Percentiles rank a stretch among this genome's conserved stretches.
These are phyloP conservation scores for Colletotrichum sp. DNA, from an alignment of 2,329 filamentous ascomycete species.

Conservation along the genomic window DNA sequence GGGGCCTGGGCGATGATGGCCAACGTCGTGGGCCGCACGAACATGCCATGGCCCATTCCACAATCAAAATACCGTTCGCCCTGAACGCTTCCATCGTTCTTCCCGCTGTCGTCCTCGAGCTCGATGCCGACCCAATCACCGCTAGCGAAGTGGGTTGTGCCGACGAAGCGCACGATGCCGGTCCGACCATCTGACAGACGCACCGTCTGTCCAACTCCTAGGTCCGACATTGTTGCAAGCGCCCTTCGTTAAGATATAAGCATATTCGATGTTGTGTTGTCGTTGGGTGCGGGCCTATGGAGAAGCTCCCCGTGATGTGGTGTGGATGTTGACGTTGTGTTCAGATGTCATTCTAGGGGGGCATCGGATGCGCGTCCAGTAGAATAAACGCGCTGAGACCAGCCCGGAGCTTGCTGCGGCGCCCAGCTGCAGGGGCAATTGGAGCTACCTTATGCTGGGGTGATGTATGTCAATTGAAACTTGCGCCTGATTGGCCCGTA, in stretches of 20 bases:
- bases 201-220: constrained; percentile 74
- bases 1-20: constrained; percentile 59
- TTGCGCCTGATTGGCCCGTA: background rate
- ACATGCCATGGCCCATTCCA: constrained; percentile 78
- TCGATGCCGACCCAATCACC: constrained; percentile 93
- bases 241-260: constrained; percentile 2
- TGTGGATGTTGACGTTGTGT: constrained; percentile 5
- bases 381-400: constrained; percentile 16
- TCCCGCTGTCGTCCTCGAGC: constrained; percentile 80
- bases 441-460: background rate
- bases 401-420: background rate
- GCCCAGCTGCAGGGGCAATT: background rate
- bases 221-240: constrained; percentile 56
- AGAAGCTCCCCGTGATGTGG: constrained; percentile 3
- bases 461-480: background rate
- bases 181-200: constrained; percentile 79
- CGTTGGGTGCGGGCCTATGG: background rate
- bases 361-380: constrained; percentile 10
- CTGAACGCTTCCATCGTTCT: constrained; percentile 93
- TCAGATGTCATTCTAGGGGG: constrained; percentile 14
- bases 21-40: constrained; percentile 77
- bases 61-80: constrained; percentile 91
- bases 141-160: constrained; percentile 77
- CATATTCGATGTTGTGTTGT: constrained; percentile 12
- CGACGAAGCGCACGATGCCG: constrained; percentile 81